Evolutionary conservation across 768 basidiomycete genomes (phyloP).

Genomic region (Lactifluus rugatus): DNA sequence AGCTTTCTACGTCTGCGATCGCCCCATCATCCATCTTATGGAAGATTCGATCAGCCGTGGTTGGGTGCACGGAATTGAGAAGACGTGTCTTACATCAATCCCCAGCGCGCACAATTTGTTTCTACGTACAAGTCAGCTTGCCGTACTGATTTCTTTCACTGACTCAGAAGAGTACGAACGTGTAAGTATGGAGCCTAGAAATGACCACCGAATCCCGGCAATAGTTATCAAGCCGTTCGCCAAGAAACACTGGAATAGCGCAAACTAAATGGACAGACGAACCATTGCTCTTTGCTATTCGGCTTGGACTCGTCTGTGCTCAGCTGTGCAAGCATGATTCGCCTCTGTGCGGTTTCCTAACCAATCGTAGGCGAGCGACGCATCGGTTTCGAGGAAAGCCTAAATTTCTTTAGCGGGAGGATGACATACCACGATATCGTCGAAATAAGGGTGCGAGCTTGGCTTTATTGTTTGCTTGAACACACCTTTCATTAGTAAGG

Average conservation of each 20-base stretch:
- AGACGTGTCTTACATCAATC: constrained; percentile 6
- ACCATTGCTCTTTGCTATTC: constrained; percentile 3
- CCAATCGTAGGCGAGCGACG: background rate
- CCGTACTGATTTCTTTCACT: background rate
- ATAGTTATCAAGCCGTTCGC: background rate
- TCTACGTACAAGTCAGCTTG: background rate
- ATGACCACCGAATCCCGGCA: background rate
- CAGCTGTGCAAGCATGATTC: constrained; percentile 14
- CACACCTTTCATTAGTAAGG: background rate
- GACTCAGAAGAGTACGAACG: background rate
- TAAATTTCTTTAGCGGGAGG: background rate
- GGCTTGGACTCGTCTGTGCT: constrained; percentile 11
- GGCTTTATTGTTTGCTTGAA: background rate
- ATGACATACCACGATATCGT: constrained; percentile 10
- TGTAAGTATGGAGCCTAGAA: constrained; percentile 7
- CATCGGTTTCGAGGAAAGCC: background rate
- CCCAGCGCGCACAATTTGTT: constrained; percentile 11
- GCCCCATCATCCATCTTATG: background rate
- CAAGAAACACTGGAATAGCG: background rate
- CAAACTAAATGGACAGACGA: background rate
- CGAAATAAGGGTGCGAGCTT: background rate
- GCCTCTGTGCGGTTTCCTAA: constrained; percentile 12
- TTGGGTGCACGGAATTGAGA: background rate
- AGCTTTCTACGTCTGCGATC: background rate
- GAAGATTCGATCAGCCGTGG: background rate